Evolutionary conservation across 2,329 filamentous ascomycete genomes (phyloP).

Genomic region (Chrysoporthe cubensis): DNA sequence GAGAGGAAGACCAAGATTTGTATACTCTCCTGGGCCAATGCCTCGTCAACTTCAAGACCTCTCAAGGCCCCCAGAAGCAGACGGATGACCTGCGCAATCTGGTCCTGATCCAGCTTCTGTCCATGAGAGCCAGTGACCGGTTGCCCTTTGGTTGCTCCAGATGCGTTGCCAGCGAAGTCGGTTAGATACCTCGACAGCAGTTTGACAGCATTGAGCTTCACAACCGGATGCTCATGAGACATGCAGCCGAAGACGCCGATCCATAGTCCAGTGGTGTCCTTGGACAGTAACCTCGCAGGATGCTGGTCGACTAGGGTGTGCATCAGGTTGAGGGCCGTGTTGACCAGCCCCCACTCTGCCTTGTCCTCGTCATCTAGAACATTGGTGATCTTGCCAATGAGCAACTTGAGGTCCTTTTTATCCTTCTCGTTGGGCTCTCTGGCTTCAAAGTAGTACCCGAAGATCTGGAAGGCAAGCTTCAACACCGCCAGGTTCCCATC

Average conservation of each 20-base stretch:
- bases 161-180: slow-evolving; percentile 72
- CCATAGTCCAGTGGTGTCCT: slow-evolving; percentile 71
- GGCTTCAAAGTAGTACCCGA: slow-evolving; percentile 80
- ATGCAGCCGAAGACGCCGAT: slow-evolving; percentile 67
- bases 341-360: slow-evolving; percentile 73
- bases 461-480: slow-evolving; percentile 77
- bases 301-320: slow-evolving; percentile 69
- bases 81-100: slow-evolving; percentile 64
- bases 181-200: slow-evolving; percentile 78
- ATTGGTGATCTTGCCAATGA: slow-evolving; percentile 59
- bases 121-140: slow-evolving; percentile 73
- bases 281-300: slow-evolving; percentile 65
- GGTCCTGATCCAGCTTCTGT: slow-evolving; percentile 65
- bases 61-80: slow-evolving; percentile 59
- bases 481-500: slow-evolving; percentile 72
- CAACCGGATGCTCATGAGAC: slow-evolving; percentile 70
- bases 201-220: slow-evolving; percentile 77
- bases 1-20: slow-evolving; percentile 85
- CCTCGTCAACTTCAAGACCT: slow-evolving; percentile 67
- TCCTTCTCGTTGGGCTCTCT: slow-evolving; percentile 62
- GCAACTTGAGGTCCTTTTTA: slow-evolving; percentile 68
- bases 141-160: slow-evolving; percentile 51
- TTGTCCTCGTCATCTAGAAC: slow-evolving; percentile 59
- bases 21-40: slow-evolving; percentile 76
- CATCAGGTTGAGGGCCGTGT: slow-evolving; percentile 72